Evolutionary conservation across 148 eudicot genomes (phyloP).

Genomic region (Rheum nobile): DNA sequence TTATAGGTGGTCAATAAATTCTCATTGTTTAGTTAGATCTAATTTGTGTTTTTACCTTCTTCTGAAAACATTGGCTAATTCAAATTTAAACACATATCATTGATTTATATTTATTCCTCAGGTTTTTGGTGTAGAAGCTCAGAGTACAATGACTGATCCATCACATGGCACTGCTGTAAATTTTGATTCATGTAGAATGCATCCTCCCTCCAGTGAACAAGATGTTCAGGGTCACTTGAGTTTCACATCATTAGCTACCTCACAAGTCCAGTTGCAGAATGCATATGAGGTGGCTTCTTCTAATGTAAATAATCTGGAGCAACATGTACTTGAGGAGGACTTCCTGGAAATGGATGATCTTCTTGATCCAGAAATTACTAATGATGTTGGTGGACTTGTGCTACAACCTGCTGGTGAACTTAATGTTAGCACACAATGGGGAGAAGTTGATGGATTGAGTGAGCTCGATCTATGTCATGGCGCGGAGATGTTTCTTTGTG

Average conservation of each 20-base stretch:
- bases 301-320: slow-evolving; percentile 9
- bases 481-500: slow-evolving; percentile 22
- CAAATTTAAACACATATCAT: background rate
- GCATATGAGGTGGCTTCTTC: slow-evolving; percentile 31
- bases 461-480: slow-evolving; percentile 47
- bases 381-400: slow-evolving; percentile 29
- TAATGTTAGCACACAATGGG: slow-evolving; percentile 17
- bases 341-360: slow-evolving; percentile 80
- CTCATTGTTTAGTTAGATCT: background rate
- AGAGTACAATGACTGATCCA: slow-evolving; percentile 16
- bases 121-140: slow-evolving; percentile 28
- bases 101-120: slow-evolving; percentile 5
- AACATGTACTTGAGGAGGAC: slow-evolving; percentile 26
- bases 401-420: slow-evolving; percentile 20
- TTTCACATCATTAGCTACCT: slow-evolving; percentile 20
- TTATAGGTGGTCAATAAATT: background rate
- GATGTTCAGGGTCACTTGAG: slow-evolving; percentile 15
- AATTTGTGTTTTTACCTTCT: background rate
- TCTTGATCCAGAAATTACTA: slow-evolving; percentile 26
- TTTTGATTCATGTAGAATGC: slow-evolving; percentile 9
- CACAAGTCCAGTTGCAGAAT: slow-evolving; percentile 21
- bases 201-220: slow-evolving; percentile 15
- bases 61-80: background rate
- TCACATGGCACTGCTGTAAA: slow-evolving; percentile 16
- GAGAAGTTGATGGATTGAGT: slow-evolving; percentile 36